phyloP scores from a whole-genome alignment of 768 basidiomycete genomes.

The Macrolepiota albuminosa region DNA sequence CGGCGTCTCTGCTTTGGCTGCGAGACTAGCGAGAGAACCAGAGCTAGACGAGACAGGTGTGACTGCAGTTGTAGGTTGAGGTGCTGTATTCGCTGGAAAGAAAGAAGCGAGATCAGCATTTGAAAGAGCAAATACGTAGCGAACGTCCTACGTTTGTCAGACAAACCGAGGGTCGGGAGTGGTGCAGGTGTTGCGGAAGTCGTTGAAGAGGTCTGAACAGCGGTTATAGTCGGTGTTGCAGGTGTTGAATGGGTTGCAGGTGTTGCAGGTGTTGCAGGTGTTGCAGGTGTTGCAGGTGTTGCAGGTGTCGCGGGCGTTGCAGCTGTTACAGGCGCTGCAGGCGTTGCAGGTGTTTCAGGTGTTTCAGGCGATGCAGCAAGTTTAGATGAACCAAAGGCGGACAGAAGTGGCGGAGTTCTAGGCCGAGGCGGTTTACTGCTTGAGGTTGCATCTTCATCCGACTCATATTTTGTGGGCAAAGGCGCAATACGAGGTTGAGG shows the following conservation, averaged over 20 bases:
- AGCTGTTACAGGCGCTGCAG: background rate
- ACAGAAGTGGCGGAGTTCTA: slow-evolving; percentile 45
- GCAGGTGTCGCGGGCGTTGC: background rate
- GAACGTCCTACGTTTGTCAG: slow-evolving; percentile 1
- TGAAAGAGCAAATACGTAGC: background rate
- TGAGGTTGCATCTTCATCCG: slow-evolving; percentile 17
- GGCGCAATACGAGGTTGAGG: slow-evolving; percentile 34
- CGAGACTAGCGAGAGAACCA: background rate
- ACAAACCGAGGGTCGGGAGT: background rate
- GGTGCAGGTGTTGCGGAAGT: background rate
- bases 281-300: background rate
- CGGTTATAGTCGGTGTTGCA: background rate
- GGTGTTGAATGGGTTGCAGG: background rate
- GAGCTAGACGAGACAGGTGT: background rate
- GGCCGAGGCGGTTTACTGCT: slow-evolving; percentile 30
- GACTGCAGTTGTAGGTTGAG: background rate
- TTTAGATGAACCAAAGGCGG: slow-evolving; percentile 22
- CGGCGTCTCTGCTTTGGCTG: slow-evolving; percentile 2
- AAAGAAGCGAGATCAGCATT: background rate
- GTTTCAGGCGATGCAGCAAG: background rate
- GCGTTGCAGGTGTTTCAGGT: background rate
- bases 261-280: background rate
- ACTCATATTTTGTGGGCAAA: slow-evolving; percentile 24
- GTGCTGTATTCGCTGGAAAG: background rate
- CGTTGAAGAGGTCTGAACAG: background rate